A percentile compares a stretch with the other conserved stretches of the same genome.
Conservation (phyloP, 345 rosid species). For the Cardamine resedifolia region DNA sequence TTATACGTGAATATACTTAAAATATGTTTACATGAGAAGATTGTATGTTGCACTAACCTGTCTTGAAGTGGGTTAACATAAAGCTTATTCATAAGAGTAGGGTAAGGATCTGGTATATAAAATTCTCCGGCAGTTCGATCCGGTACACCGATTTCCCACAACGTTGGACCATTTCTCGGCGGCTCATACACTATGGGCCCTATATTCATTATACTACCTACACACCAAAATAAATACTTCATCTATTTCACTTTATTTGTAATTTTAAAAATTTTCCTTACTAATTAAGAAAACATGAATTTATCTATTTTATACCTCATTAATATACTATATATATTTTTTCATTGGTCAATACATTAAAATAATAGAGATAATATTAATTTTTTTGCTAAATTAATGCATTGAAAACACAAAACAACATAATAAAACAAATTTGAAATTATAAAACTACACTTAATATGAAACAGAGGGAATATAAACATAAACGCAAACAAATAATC, state of each 20-base stretch:
- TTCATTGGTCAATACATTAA: too few relatives aligned
- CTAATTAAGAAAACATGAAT: too few relatives aligned
- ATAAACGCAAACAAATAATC: neutral
- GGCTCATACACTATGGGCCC: constrained; percentile 55
- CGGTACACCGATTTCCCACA: constrained; percentile 87
- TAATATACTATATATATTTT: too few relatives aligned
- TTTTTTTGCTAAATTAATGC: too few relatives aligned
- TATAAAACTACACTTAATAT: too few relatives aligned
- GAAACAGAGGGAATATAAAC: too few relatives aligned
- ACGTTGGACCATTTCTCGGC: constrained; percentile 76
- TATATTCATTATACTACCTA: constrained; percentile 50
- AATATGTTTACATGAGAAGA: neutral
- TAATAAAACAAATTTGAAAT: too few relatives aligned
- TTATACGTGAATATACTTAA: neutral
- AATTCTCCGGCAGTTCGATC: constrained; percentile 79
- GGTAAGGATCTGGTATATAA: constrained; percentile 68
- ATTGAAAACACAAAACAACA: too few relatives aligned
- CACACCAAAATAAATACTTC: constrained; percentile 12
- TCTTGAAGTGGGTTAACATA: constrained; percentile 38
- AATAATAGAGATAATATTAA: too few relatives aligned
- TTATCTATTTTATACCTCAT: too few relatives aligned
- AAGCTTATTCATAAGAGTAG: constrained; percentile 52
- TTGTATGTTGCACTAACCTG: constrained; percentile 41
- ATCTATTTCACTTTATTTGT: too few relatives aligned
- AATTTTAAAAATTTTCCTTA: too few relatives aligned